Base-by-base conservation (phyloP, 2,329 filamentous ascomycete species). In the Venturiaceae sp. region DNA sequence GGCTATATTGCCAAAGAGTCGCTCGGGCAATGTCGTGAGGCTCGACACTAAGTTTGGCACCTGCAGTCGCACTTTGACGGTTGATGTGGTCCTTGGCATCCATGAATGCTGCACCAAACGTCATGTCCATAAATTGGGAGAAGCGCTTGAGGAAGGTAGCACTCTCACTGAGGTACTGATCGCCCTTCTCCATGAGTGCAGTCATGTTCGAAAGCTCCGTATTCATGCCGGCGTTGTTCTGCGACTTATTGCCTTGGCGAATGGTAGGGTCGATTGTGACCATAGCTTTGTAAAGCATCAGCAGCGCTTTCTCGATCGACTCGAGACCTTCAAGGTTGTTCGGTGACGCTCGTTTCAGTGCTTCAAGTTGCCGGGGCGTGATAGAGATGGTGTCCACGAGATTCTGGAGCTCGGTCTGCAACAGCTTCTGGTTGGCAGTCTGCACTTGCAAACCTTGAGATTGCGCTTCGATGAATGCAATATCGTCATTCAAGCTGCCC, bases 391-490 rank as follows among this genome's bases (percentile, higher is more conserved):
- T 96, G 64, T 92, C 86, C 26, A 99, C 80, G n/a, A 97, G 78
- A 34, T 86, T 88, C 69, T 95, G 85, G 1, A 99, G 80, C 71
- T 99, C 94, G 62, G 86, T 89, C 71, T 92, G 90, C 52, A 99
- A 80, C 30, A 96, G 81, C 71, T 96, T 96, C 70, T 99, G 94
- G 66, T 99, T 99, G 41, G 94, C 90, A 21, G 92, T 92, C 72
- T 97, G 94, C 6, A 99, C 92, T 67, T 99, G 94, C 52, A 99
- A 77, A 77, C 94, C 94, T 74, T 99, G 92, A 6, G 90, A 92
- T 72, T 99, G 94, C 1, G 94, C 91, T 75, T 99, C 94, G 63
- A 99, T 97, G 69, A 95, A 97, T 3, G 91, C 86, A 65, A 99
- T 95, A 66, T 99, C 94, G 54, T 97, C 92, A 59, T 92, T 91